phyloP scores from a whole-genome alignment of 345 rosid species.

The Hypericum perforatum region DNA sequence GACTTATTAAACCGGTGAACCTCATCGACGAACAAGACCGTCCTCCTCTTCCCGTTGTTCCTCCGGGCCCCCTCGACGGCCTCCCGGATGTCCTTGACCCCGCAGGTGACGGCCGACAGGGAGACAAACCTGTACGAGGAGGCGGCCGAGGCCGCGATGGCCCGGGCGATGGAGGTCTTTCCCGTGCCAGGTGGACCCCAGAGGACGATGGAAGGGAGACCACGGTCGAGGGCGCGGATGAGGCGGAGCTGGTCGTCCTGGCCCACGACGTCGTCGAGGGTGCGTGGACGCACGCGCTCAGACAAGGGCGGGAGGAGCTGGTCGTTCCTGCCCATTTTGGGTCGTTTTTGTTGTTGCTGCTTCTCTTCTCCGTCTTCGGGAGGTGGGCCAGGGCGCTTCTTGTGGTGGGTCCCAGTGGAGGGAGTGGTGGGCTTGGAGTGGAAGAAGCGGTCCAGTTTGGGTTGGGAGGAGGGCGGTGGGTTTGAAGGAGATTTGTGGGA shows the following conservation, averaged over 20 bases:
- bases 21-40: conserved; percentile 72
- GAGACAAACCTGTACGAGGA: conserved; percentile 43
- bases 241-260: conserved; percentile 65
- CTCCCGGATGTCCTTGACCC: conserved; percentile 78
- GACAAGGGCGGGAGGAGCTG: conserved; percentile 35
- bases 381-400: background rate
- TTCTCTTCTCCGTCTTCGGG: no score
- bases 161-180: conserved; percentile 74
- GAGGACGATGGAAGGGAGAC: conserved; percentile 61
- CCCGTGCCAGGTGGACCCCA: conserved; percentile 95
- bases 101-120: conserved; percentile 59
- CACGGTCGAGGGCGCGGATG: conserved; percentile 42
- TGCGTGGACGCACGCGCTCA: conserved; percentile 75
- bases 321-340: conserved; percentile 2
- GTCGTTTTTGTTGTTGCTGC: no score
- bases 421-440: conserved; percentile 19
- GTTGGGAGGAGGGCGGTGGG: conserved; percentile 1
- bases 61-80: conserved; percentile 57
- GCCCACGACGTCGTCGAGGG: conserved; percentile 61
- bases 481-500: conserved; percentile 19
- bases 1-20: conserved; percentile 79
- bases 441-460: conserved; percentile 43
- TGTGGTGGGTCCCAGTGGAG: background rate
- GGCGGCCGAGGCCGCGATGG: conserved; percentile 41
- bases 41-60: conserved; percentile 31